A percentile compares a stretch with the other conserved stretches of the same genome.
Evolutionary conservation across 176 grass and related monocot genomes (phyloP).

Genomic region (Oryza rufipogon): DNA sequence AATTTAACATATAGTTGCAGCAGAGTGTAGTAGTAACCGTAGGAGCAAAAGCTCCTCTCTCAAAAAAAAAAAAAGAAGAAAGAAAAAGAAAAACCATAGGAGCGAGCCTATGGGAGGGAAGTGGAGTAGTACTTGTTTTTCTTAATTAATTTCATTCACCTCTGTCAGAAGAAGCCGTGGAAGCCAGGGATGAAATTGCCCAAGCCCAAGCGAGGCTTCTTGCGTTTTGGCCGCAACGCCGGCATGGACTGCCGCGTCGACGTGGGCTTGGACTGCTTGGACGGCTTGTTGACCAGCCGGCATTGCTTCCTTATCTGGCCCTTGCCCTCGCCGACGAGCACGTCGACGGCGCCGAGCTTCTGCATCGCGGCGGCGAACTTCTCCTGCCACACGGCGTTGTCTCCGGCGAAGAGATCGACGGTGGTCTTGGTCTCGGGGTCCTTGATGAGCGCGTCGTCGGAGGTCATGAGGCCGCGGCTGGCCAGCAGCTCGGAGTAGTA

Average conservation of each 20-base stretch:
- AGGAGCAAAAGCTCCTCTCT: not conserved
- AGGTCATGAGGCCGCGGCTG: constrained; percentile 47
- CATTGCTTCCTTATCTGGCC: constrained; percentile 44
- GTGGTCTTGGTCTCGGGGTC: constrained; percentile 29
- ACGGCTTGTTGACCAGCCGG: constrained; percentile 30
- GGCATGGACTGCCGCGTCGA: not conserved
- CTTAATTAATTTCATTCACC: no score
- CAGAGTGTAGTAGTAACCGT: not conserved
- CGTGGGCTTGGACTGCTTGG: not conserved
- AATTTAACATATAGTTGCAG: not conserved
- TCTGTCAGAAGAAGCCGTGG: not conserved
- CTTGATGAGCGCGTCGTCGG: constrained; percentile 47
- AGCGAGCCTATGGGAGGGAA: no score
- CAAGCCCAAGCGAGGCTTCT: not conserved
- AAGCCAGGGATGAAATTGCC: not conserved
- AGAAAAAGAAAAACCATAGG: no score
- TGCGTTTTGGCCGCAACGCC: not conserved
- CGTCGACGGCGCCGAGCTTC: constrained; percentile 53
- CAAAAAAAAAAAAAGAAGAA: no score
- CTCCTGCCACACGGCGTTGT: constrained; percentile 35
- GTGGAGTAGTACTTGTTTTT: no score
- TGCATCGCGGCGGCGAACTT: constrained; percentile 57
- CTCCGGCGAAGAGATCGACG: constrained; percentile 34
- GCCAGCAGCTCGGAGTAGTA: constrained; percentile 58
- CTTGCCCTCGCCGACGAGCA: constrained; percentile 28